A percentile compares a stretch with the other conserved stretches of the same genome.
Conservation (phyloP, 768 basidiomycete species). For the Pulveroboletus ravenelii region DNA sequence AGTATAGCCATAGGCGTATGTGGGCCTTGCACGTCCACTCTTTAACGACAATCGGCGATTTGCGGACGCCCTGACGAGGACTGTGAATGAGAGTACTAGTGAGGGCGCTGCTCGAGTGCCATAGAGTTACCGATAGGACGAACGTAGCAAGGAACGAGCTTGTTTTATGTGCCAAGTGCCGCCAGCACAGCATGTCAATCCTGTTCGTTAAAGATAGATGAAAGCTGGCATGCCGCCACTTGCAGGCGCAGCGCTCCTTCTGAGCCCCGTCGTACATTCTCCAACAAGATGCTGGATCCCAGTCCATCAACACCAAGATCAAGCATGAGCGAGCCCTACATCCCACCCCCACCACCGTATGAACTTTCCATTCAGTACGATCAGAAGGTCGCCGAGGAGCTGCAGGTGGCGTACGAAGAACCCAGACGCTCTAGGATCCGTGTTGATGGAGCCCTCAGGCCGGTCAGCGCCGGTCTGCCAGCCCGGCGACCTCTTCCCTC, state of each 20-base stretch:
- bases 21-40: background rate
- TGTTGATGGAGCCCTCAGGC: constrained; percentile 3
- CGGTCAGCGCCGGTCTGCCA: constrained; percentile 1
- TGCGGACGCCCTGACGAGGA: background rate
- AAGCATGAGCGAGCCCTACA: constrained; percentile 23
- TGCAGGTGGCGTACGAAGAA: constrained; percentile 14
- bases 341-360: constrained; percentile 40
- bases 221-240: too few species aligned
- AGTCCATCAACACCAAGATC: background rate
- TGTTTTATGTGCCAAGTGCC: too few species aligned
- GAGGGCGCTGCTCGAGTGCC: background rate
- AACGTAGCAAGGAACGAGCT: background rate
- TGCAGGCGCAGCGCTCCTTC: too few species aligned
- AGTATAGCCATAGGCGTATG: constrained; percentile 38
- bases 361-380: constrained; percentile 42
- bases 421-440: constrained; percentile 6
- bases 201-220: too few species aligned
- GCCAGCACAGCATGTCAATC: too few species aligned
- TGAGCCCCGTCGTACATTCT: too few species aligned
- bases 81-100: constrained; percentile 10
- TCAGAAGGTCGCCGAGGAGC: constrained; percentile 40
- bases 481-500: constrained; percentile 25
- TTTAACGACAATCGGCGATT: constrained; percentile 9
- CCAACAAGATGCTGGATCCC: background rate
- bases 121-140: background rate